Conservation (phyloP, 345 rosid species). For the Cochlearia excelsa region DNA sequence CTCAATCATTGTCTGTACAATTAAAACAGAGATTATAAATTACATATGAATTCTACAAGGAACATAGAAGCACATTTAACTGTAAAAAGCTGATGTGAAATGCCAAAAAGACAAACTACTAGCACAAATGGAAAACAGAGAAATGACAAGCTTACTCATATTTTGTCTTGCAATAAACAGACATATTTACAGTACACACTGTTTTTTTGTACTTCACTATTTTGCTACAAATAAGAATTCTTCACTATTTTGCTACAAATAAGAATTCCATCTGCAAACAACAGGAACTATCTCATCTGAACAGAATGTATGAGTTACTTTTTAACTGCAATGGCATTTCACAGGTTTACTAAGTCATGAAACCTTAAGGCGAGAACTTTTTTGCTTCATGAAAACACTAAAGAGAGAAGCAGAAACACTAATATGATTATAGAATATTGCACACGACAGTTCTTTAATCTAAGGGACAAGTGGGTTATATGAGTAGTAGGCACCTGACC, state of each 20-base stretch:
- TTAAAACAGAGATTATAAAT: conserved; percentile 18
- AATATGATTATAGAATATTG: conserved; percentile 1
- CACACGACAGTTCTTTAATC: background rate
- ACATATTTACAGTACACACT: conserved; percentile 5
- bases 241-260: conserved; percentile 1
- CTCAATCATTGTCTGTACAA: conserved; percentile 71
- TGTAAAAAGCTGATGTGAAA: conserved; percentile 13
- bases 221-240: conserved; percentile 1
- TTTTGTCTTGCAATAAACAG: conserved; percentile 4
- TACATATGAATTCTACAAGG: conserved; percentile 11
- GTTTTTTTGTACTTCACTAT: background rate
- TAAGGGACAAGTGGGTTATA: conserved; percentile 16
- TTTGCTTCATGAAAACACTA: conserved; percentile 7
- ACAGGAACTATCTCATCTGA: conserved; percentile 16
- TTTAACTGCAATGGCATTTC: conserved; percentile 6
- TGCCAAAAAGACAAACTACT: conserved; percentile 16
- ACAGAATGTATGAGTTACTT: conserved; percentile 8
- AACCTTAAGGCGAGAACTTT: conserved; percentile 11
- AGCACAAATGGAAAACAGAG: conserved; percentile 9
- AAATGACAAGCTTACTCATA: background rate
- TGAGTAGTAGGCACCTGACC: conserved; percentile 64
- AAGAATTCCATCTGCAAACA: conserved; percentile 17
- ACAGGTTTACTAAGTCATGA: conserved; percentile 13
- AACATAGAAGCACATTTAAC: conserved; percentile 13
- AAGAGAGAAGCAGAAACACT: conserved; percentile 4